phyloP scores from a whole-genome alignment of 768 basidiomycete species.

The Russula olivacea region DNA sequence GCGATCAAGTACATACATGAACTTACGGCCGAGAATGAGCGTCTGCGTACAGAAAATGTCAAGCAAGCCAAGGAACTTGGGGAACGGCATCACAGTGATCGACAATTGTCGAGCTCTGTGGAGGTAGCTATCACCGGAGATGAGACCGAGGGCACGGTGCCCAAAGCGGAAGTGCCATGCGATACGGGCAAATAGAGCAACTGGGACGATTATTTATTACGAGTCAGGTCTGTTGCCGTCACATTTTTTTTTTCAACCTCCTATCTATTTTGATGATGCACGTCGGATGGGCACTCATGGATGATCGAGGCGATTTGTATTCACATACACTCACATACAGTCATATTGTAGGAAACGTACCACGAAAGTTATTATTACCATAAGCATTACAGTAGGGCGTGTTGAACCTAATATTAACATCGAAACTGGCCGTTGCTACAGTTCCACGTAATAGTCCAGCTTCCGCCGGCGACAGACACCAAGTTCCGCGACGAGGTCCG shows the following conservation, averaged over 20 bases:
- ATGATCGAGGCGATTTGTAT: conserved; percentile 16
- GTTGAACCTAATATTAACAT: conserved; percentile 17
- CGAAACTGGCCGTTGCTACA: conserved; percentile 1
- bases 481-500: conserved; percentile 4
- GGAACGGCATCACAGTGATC: conserved; percentile 9
- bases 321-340: conserved; percentile 3
- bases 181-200: conserved; percentile 16
- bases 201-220: conserved; percentile 20
- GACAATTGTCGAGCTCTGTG: conserved; percentile 12
- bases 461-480: conserved; percentile 6
- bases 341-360: conserved; percentile 14
- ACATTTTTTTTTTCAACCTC: conserved; percentile 4
- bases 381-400: conserved; percentile 15
- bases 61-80: conserved; percentile 11
- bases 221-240: background rate
- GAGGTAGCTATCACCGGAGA: conserved; percentile 2
- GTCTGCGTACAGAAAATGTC: conserved; percentile 17
- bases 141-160: background rate
- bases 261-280: conserved; percentile 13
- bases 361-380: conserved; percentile 15
- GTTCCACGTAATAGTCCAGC: conserved; percentile 11
- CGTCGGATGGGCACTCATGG: conserved; percentile 13
- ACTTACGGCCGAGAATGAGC: conserved; percentile 19
- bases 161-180: conserved; percentile 5
- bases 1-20: conserved; percentile 23